Conservation (phyloP, 169 alveolate species). For the Plasmodium vivax region DNA sequence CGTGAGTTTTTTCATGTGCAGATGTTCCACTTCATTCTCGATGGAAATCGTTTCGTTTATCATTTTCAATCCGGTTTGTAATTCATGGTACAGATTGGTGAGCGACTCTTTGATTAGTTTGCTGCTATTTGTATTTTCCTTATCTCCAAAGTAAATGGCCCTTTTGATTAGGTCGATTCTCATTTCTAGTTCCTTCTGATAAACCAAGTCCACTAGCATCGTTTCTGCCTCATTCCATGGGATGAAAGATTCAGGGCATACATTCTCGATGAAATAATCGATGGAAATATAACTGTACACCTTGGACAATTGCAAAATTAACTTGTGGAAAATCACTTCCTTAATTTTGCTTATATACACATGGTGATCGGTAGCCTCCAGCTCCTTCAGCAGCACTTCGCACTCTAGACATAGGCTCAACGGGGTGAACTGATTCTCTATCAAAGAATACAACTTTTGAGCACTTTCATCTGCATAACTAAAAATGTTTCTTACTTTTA, state of each 20-base stretch:
- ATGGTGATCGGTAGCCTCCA: constrained; percentile 56
- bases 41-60: constrained; percentile 52
- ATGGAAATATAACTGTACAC: constrained; percentile 89
- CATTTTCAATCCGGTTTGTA: constrained; percentile 57
- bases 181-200: constrained; percentile 79
- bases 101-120: constrained; percentile 41
- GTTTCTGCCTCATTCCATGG: constrained; percentile 91
- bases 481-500: constrained; percentile 84
- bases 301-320: constrained; percentile 85
- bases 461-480: constrained; percentile 83
- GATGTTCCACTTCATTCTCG: constrained; percentile 67
- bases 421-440: constrained; percentile 85
- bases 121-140: constrained; percentile 24
- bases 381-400: constrained; percentile 76
- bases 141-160: constrained; percentile 74
- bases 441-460: constrained; percentile 83
- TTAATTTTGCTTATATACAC: constrained; percentile 85
- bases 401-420: constrained; percentile 81
- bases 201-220: constrained; percentile 84
- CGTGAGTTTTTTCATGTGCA: constrained; percentile 11
- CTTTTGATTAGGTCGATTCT: constrained; percentile 82
- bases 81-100: constrained; percentile 33
- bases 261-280: constrained; percentile 85
- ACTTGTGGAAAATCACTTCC: constrained; percentile 88
- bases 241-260: constrained; percentile 88